Evolutionary conservation across 78 protist genomes (phyloP).

Genomic region (Trichosphaerium sp.): DNA sequence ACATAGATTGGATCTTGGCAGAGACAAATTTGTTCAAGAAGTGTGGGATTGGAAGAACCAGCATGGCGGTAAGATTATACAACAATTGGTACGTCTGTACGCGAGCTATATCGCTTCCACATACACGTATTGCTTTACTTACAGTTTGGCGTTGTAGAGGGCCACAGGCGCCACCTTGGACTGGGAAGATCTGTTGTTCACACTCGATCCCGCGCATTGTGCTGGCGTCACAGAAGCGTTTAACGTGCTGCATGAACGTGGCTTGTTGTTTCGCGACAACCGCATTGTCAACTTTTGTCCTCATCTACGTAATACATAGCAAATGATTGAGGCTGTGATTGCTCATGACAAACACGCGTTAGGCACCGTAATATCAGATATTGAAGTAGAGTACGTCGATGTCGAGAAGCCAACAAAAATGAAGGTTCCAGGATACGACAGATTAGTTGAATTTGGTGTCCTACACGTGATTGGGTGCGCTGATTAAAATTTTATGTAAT

Average conservation of each 20-base stretch:
- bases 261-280: slow-evolving; percentile 45
- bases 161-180: slow-evolving; percentile 75
- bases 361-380: slow-evolving; percentile 89
- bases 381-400: slow-evolving; percentile 58
- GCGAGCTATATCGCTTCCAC: not conserved
- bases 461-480: slow-evolving; percentile 30
- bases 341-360: no score
- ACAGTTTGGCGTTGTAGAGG: slow-evolving; percentile 2
- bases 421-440: not conserved
- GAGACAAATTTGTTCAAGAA: slow-evolving; percentile 44
- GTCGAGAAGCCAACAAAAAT: slow-evolving; percentile 5
- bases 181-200: slow-evolving; percentile 75
- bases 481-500: not conserved
- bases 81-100: slow-evolving; percentile 7
- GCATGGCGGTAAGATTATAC: slow-evolving; percentile 46
- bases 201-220: slow-evolving; percentile 46
- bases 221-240: slow-evolving; percentile 77
- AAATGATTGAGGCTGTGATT: no score
- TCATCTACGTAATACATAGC: slow-evolving; percentile 34
- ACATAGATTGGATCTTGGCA: slow-evolving; percentile 50
- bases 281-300: slow-evolving; percentile 84
- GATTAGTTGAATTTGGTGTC: slow-evolving; percentile 39
- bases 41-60: slow-evolving; percentile 79
- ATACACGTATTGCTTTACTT: not conserved
- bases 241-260: slow-evolving; percentile 26